Conservation (phyloP, 495 filamentous ascomycete genomes). For the Tuber melanosporum region DNA sequence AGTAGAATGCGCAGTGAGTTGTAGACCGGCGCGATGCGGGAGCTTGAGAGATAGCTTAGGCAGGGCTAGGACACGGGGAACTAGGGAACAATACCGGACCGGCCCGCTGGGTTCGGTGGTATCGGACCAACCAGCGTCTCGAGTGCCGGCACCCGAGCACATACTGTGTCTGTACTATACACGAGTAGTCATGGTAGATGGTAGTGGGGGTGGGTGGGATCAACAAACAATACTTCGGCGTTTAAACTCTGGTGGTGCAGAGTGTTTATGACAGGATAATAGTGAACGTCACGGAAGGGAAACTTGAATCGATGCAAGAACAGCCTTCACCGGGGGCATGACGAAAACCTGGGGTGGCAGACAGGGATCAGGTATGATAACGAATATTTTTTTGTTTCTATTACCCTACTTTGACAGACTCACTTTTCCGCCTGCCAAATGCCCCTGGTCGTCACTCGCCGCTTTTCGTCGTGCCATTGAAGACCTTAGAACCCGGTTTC, state of each 20-base stretch:
- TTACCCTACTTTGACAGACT: background rate
- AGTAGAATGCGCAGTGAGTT: background rate
- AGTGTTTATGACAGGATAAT: background rate
- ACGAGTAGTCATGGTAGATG: background rate
- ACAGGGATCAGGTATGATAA: background rate
- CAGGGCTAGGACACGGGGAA: background rate
- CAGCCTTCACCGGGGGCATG: background rate
- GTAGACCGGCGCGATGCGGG: background rate
- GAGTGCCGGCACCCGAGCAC: background rate
- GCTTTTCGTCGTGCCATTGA: background rate
- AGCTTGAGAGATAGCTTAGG: background rate
- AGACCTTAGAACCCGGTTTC: background rate
- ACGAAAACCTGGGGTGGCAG: background rate
- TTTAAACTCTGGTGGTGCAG: background rate
- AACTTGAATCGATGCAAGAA: background rate
- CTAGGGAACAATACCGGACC: background rate
- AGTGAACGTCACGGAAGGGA: background rate
- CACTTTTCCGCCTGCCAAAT: background rate
- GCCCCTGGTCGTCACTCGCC: background rate
- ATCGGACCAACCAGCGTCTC: background rate
- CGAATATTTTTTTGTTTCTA: too few relatives aligned
- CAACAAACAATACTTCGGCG: background rate
- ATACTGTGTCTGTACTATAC: too few relatives aligned
- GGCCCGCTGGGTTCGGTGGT: background rate
- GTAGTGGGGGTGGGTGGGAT: background rate